Conservation (phyloP, 2,329 filamentous ascomycete species). For the Aspergillus eucalypticola region DNA sequence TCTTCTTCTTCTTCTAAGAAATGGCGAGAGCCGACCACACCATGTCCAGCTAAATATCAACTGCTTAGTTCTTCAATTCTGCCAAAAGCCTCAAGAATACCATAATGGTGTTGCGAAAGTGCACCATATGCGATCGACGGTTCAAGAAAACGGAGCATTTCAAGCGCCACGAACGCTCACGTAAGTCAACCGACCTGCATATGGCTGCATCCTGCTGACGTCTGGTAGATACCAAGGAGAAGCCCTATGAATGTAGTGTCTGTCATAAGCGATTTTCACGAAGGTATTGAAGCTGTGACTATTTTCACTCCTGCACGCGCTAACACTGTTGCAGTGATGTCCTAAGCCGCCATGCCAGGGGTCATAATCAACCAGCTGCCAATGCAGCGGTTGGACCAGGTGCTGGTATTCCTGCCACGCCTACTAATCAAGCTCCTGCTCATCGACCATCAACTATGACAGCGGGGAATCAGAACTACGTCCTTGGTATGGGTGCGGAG, state of each 20-base stretch:
- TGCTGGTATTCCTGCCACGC: slow-evolving; percentile 30
- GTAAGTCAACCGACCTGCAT: slow-evolving; percentile 39
- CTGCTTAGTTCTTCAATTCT: neutral
- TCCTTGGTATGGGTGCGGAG: slow-evolving; percentile 18
- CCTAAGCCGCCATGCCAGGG: slow-evolving; percentile 54
- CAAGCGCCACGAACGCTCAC: slow-evolving; percentile 57
- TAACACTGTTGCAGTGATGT: slow-evolving; percentile 44
- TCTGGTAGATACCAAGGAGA: slow-evolving; percentile 53
- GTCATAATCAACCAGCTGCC: slow-evolving; percentile 40
- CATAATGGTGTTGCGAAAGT: slow-evolving; percentile 47
- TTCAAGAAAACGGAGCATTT: slow-evolving; percentile 60
- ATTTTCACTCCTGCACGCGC: slow-evolving; percentile 1
- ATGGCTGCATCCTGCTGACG: neutral
- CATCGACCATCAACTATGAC: slow-evolving; percentile 27
- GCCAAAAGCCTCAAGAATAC: slow-evolving; percentile 12
- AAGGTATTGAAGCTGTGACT: slow-evolving; percentile 41
- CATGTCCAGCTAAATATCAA: too few species aligned
- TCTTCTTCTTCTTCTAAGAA: too few species aligned
- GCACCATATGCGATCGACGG: slow-evolving; percentile 53
- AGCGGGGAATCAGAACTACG: slow-evolving; percentile 18
- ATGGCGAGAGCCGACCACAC: too few species aligned
- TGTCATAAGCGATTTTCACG: slow-evolving; percentile 58
- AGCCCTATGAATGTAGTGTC: slow-evolving; percentile 55
- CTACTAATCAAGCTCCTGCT: slow-evolving; percentile 25
- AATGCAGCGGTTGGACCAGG: slow-evolving; percentile 19